Conservation (phyloP, 164 flowering plant species). For the Buxus sempervirens region DNA sequence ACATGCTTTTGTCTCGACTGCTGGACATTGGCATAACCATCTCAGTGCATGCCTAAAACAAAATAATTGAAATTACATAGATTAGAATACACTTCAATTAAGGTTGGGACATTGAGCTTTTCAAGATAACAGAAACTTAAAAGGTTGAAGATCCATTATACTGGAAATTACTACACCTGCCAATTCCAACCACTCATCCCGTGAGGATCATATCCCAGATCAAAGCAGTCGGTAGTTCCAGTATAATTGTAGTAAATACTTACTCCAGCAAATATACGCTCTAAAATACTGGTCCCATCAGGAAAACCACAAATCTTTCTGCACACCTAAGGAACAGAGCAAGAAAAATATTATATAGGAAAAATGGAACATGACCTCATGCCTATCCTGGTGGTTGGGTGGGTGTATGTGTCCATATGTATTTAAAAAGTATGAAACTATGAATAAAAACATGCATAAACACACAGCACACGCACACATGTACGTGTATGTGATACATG, state of each 20-base stretch:
- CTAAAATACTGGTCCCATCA: slow-evolving; percentile 48
- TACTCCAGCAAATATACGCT: slow-evolving; percentile 73
- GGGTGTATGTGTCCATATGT: too few species aligned
- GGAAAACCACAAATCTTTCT: slow-evolving; percentile 58
- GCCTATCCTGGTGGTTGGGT: too few species aligned
- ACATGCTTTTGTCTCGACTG: slow-evolving; percentile 64
- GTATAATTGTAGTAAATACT: slow-evolving; percentile 84
- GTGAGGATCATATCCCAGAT: slow-evolving; percentile 79
- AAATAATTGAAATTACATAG: too few species aligned
- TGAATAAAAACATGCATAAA: neutral
- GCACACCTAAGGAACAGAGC: slow-evolving; percentile 56
- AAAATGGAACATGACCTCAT: neutral
- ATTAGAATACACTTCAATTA: too few species aligned
- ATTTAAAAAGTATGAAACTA: slow-evolving; percentile 1
- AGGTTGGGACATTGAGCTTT: neutral
- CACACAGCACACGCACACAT: too few species aligned
- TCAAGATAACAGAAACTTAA: neutral
- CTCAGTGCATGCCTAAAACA: slow-evolving; percentile 79
- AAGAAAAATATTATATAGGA: neutral
- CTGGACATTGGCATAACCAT: slow-evolving; percentile 94
- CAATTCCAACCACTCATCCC: slow-evolving; percentile 93
- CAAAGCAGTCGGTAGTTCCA: slow-evolving; percentile 68
- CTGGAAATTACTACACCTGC: slow-evolving; percentile 51
- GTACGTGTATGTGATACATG: too few species aligned
- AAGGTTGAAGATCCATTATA: neutral